Percentiles rank a stretch among this genome's conserved stretches.
Conservation (phyloP, 1,284 basidiomycete genomes). For the Porodaedalea pini region DNA sequence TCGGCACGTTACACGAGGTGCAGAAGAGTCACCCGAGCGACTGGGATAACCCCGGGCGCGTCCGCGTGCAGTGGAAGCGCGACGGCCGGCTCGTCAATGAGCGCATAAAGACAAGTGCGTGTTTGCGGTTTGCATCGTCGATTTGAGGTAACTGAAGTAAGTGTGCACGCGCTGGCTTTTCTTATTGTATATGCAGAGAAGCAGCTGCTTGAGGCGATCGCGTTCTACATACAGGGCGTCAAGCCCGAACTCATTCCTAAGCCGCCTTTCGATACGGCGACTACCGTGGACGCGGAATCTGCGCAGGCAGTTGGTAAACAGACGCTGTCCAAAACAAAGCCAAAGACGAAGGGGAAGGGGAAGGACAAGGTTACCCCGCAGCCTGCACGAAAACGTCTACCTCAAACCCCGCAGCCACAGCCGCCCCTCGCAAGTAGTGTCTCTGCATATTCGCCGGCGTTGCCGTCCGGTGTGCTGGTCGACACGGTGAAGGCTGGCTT, state of each 20-base stretch:
- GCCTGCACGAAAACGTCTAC: slow-evolving; percentile 40
- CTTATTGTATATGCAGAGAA: slow-evolving; percentile 67
- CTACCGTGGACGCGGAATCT: slow-evolving; percentile 22
- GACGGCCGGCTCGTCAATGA: slow-evolving; percentile 73
- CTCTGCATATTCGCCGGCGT: slow-evolving; percentile 65
- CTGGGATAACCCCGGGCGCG: slow-evolving; percentile 94
- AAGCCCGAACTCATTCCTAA: slow-evolving; percentile 72
- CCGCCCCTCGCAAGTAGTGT: slow-evolving; percentile 52
- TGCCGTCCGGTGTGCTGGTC: slow-evolving; percentile 68
- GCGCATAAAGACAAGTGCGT: slow-evolving; percentile 77
- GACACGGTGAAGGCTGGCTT: slow-evolving; percentile 79
- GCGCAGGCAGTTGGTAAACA: slow-evolving; percentile 22
- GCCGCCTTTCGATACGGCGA: slow-evolving; percentile 45
- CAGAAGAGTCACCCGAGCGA: slow-evolving; percentile 89
- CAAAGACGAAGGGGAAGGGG: slow-evolving; percentile 32
- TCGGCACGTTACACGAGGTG: slow-evolving; percentile 83
- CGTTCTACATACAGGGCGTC: slow-evolving; percentile 67
- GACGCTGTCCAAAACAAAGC: slow-evolving; percentile 19
- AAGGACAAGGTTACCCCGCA: slow-evolving; percentile 31
- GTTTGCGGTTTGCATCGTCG: slow-evolving; percentile 4
- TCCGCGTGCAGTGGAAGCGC: slow-evolving; percentile 87
- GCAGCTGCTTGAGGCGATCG: slow-evolving; percentile 74
- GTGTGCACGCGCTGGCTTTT: no score
- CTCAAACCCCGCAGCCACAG: slow-evolving; percentile 51
- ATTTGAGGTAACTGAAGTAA: no score